Conservation (phyloP, 2,329 filamentous ascomycete species). For the Alternaria metachromatica region DNA sequence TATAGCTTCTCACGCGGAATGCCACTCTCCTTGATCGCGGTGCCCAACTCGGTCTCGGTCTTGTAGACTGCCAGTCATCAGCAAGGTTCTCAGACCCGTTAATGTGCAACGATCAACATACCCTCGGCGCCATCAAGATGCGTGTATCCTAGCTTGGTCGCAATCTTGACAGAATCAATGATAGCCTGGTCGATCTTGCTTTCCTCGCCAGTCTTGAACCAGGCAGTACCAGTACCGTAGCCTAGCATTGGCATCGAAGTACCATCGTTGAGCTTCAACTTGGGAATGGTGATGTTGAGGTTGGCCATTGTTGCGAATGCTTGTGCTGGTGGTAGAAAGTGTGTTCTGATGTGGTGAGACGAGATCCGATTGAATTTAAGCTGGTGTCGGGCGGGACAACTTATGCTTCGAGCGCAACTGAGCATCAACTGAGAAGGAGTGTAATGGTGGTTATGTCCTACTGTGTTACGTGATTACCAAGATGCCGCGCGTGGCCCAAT, state of each 20-base stretch:
- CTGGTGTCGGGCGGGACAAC: not conserved
- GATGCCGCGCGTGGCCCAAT: not conserved
- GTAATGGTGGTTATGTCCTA: not conserved
- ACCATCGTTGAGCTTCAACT: conserved; percentile 75
- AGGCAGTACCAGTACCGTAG: conserved; percentile 76
- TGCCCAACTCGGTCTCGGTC: conserved; percentile 58
- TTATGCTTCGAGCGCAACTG: not conserved
- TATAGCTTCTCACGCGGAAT: conserved; percentile 56
- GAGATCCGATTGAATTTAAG: not conserved
- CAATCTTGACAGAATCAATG: conserved; percentile 64
- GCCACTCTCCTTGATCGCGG: conserved; percentile 54
- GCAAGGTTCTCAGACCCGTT: not conserved
- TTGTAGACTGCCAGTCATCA: conserved; percentile 53
- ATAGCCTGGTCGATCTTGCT: conserved; percentile 63
- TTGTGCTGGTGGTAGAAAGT: not conserved
- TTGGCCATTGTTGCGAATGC: conserved; percentile 47
- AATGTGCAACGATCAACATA: conserved; percentile 44
- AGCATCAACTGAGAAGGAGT: not conserved
- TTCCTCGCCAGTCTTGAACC: conserved; percentile 61
- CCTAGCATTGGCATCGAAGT: conserved; percentile 74
- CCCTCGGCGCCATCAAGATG: conserved; percentile 79
- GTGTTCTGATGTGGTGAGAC: not conserved
- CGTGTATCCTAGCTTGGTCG: conserved; percentile 72
- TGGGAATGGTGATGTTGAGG: conserved; percentile 59
- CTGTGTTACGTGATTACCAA: not conserved